Percentiles rank a stretch among this genome's conserved stretches.
These are phyloP conservation scores for Stagonosporopsis tanaceti DNA, from an alignment of 2,329 filamentous ascomycete species.

Conservation along the genomic window DNA sequence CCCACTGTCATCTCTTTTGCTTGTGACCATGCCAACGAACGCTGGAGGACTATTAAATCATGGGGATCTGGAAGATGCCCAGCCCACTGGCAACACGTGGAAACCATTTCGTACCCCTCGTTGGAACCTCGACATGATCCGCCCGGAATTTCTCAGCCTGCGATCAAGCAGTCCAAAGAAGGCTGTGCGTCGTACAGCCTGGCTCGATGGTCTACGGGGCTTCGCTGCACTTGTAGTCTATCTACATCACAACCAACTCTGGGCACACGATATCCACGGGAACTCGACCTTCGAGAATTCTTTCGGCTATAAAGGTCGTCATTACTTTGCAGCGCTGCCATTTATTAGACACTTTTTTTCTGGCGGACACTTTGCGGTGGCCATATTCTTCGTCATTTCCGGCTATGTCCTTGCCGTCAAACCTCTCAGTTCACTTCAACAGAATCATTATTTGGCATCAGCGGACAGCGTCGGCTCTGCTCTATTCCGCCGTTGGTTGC, in stretches of 20 bases:
- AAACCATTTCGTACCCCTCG: conserved; percentile 35
- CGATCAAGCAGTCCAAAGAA: conserved; percentile 33
- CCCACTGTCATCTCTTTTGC: neutral
- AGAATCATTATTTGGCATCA: conserved; percentile 50
- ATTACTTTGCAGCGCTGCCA: conserved; percentile 51
- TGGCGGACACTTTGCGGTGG: conserved; percentile 60
- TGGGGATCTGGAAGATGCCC: conserved; percentile 35
- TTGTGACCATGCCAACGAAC: conserved; percentile 39
- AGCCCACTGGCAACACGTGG: conserved; percentile 35
- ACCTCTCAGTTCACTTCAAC: conserved; percentile 54
- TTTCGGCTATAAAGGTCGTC: conserved; percentile 42
- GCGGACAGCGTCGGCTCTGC: conserved; percentile 57
- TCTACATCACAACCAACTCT: conserved; percentile 60
- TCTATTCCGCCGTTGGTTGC: conserved; percentile 60
- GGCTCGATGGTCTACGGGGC: conserved; percentile 70
- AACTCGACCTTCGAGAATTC: conserved; percentile 54
- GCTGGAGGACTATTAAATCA: conserved; percentile 40
- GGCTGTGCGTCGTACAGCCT: conserved; percentile 39
- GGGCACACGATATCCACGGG: conserved; percentile 58
- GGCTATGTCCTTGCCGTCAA: conserved; percentile 62
- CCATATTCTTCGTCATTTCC: conserved; percentile 62
- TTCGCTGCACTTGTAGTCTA: conserved; percentile 74
- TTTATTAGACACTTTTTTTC: conserved; percentile 60
- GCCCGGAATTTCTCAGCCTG: conserved; percentile 41
- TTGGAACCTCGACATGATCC: conserved; percentile 43